Evolutionary conservation across 176 grass and related monocot genomes (phyloP), one percentile per base, ranked within the genome.

Genomic region (Echinochloa phyllopogon): DNA sequence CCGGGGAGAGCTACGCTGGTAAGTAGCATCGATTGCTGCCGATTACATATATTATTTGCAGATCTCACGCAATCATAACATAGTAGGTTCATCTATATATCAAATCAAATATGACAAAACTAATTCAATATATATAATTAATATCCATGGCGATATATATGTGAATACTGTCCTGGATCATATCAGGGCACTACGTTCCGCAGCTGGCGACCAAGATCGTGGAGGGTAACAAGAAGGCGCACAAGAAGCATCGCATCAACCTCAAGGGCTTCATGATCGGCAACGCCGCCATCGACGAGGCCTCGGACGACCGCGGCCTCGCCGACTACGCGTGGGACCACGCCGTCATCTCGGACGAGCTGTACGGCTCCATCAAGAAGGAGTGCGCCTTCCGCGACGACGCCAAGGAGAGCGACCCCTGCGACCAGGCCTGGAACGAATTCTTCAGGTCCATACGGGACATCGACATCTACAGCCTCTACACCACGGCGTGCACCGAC

Each of bases 261-360:
- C 85, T 98, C 76, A 98, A 98, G 89, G 96, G 96, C 45, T 83
- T 98, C 77, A 86, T 98, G 87, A 94, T 98, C 83, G 96, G 96
- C 16, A 98, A 98, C 84, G 91, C 93, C 4, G 85, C 77, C 69
- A 83, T 98, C 25, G 96, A 98, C 58, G 41, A 89, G 20, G 88
- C 89, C 8, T 88, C 93, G 3, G 96, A 98, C 75, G 71, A 93
- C 77, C 85, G 56, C 9, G 96, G 96, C 10, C 83, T 98, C 27
- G 85, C 75, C 5, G 85, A 98, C 2, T 98, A 98, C 48, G 96
- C 96, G 4, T 98, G 93, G 91, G 69, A 95, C 69, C 96, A 98
- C 80, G 96, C 93, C 5, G 85, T 98, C 41, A 90, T 95, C 51
- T 95, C 96, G 1, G 93, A 98, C 74, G 80, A 83, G 55, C 20